Base-by-base conservation (phyloP, 768 basidiomycete genomes). In the Trametes meyenii region DNA sequence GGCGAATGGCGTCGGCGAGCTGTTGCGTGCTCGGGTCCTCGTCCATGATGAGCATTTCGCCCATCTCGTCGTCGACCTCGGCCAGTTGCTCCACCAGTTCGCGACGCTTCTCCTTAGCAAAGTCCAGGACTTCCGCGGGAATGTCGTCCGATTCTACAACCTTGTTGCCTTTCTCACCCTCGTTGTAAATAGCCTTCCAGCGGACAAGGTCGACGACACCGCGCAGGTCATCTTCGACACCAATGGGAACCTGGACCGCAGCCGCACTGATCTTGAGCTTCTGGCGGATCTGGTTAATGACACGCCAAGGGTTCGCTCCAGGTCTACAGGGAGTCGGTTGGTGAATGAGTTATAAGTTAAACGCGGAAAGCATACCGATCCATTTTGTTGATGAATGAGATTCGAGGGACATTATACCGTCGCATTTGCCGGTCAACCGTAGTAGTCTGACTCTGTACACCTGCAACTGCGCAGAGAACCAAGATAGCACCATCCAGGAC, bases 361-460 rank as follows among this genome's bases (percentile, higher is more conserved):
- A 43, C 16, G 23, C 4, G 17, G n/a, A 26, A 1, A 39, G 57
- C 75, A 14, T 51, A 92, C 92, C 94, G 85, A 70, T 98, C 96
- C 96, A 98, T 98, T 77, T 98, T 98, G 77, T 98, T 98, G 70
- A 98, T 86, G 74, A 97, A 98, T 0, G 94, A 97, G 61, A 99
- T 84, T 45, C 97, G 84, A 59, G 97, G 97, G 60, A 99, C 93
- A 69, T 89, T 89, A 73, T 99, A 99, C 38, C 97, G 86, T 63
- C 92, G 84, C 97, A 99, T 99, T 81, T 99, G 97, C 61, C 97
- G 83, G 77, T 99, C 97, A 39, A 99, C 97, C 13, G 97, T 99
- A 21, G 94, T 98, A 2, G 97, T 99, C 84, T 99, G 97, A 76
- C 91, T 94, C 79, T 96, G 94, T 16, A 99, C 97, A 65, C 97